Conservation (phyloP, 164 flowering plant species). For the Stephania japonica region DNA sequence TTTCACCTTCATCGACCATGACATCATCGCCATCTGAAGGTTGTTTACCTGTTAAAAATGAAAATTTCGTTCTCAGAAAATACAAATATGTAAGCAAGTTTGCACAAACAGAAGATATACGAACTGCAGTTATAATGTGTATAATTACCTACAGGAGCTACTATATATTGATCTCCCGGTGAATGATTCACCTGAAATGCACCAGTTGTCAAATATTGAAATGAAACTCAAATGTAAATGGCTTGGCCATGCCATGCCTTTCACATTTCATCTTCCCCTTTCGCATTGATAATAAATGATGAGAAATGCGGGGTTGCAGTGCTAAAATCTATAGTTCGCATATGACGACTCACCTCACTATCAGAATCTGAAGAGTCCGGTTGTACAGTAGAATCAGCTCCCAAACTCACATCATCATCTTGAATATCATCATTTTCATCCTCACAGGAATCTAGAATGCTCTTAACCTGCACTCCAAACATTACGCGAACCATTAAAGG, state of each 20-base stretch:
- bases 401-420: slow-evolving; percentile 60
- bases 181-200: slow-evolving; percentile 44
- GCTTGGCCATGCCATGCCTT: neutral
- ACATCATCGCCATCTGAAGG: slow-evolving; percentile 27
- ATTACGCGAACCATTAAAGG: neutral
- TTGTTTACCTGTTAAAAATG: slow-evolving; percentile 35
- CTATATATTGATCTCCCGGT: slow-evolving; percentile 43
- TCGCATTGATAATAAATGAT: neutral
- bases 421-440: slow-evolving; percentile 65
- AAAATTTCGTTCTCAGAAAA: slow-evolving; percentile 1
- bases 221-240: neutral
- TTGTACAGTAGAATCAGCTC: slow-evolving; percentile 50
- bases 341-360: slow-evolving; percentile 46
- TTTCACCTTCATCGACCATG: slow-evolving; percentile 49
- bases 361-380: slow-evolving; percentile 60
- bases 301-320: neutral
- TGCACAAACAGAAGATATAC: neutral
- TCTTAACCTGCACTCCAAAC: slow-evolving; percentile 58
- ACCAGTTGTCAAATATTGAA: neutral
- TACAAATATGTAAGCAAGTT: neutral
- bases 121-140: neutral
- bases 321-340: neutral
- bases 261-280: neutral
- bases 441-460: slow-evolving; percentile 94
- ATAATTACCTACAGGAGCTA: slow-evolving; percentile 60